Evolutionary conservation across 139 green algal species (phyloP), one percentile per base, ranked within the genome.

Genomic region (Chlorella sp.): DNA sequence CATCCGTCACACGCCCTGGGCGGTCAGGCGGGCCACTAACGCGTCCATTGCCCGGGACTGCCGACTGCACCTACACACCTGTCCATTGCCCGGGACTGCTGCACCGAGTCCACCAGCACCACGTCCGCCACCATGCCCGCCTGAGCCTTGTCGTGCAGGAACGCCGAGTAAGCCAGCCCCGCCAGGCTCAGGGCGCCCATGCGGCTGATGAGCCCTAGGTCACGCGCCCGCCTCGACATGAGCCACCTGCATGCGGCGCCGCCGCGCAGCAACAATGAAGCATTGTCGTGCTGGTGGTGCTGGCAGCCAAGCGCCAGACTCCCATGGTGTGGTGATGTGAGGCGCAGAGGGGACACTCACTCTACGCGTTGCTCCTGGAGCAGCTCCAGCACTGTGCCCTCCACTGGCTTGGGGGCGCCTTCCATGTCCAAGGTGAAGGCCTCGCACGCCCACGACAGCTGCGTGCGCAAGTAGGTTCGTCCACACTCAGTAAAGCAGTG

Each of bases 401-500:
- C 3, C 35, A 71, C 23, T 10, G 65, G 65, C 6, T 29, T 3
- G 35, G 65, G 65, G 1, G 65, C 34, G 34, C 65, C 65, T 4
- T 71, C 23, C 34, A 62, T 27, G 22, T 51, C 65, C 5, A 71
- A 31, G 2, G 35, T 71, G 35, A 60, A 71, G 23, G 65, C 65
- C 35, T 71, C 65, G 33, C 65, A 60, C 35, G 65, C 35, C 65
- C 65, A 71, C 2, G 65, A 30, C 2, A 71, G 35, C 65, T 71
- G 62, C 62, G 35, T n/a, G n/a, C n/a, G n/a, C n/a, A n/a, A n/a
- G n/a, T n/a, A n/a, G n/a, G n/a, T n/a, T n/a, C n/a, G n/a, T n/a
- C n/a, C n/a, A n/a, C n/a, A n/a, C n/a, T n/a, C n/a, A n/a, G n/a
- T n/a, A n/a, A n/a, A n/a, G n/a, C n/a, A n/a, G n/a, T n/a, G n/a